Percentiles rank a stretch among this genome's conserved stretches.
Conservation (phyloP, 768 basidiomycete species). For the Psilocybe tampanensis region DNA sequence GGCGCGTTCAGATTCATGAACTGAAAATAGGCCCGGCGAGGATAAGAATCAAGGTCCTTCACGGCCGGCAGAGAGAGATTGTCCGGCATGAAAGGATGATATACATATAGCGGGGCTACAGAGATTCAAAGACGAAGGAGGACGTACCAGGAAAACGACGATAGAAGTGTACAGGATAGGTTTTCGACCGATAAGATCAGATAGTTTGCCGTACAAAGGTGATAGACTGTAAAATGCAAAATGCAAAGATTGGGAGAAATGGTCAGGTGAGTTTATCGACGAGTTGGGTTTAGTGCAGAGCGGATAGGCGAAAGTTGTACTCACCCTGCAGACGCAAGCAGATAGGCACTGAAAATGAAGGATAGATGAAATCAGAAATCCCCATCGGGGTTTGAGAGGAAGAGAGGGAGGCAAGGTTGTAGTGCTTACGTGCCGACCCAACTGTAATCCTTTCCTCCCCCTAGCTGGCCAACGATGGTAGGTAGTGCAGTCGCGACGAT, state of each 20-base stretch:
- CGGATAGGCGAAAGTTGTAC: conserved; percentile 1
- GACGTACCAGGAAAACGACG: conserved; percentile 62
- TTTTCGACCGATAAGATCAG: conserved; percentile 63
- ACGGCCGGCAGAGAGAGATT: not conserved
- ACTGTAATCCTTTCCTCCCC: conserved; percentile 64
- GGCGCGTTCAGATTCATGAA: too few species aligned
- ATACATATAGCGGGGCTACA: too few species aligned
- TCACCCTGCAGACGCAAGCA: conserved; percentile 62
- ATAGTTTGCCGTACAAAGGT: conserved; percentile 80
- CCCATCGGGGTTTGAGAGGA: conserved; percentile 8
- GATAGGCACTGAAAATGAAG: conserved; percentile 58
- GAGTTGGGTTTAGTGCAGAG: not conserved
- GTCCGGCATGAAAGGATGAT: not conserved
- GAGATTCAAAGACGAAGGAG: too few species aligned
- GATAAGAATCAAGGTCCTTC: not conserved
- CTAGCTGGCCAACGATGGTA: conserved; percentile 67
- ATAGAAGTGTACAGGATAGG: conserved; percentile 71
- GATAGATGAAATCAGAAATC: not conserved
- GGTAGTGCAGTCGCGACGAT: conserved; percentile 79
- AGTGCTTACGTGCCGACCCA: conserved; percentile 69
- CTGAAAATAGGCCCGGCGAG: too few species aligned
- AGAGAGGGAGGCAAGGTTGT: not conserved
- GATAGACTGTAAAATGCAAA: conserved; percentile 47
- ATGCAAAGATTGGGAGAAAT: not conserved
- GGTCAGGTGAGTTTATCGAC: too few species aligned